Conservation (phyloP, 768 basidiomycete species). For the Suillus lakei region DNA sequence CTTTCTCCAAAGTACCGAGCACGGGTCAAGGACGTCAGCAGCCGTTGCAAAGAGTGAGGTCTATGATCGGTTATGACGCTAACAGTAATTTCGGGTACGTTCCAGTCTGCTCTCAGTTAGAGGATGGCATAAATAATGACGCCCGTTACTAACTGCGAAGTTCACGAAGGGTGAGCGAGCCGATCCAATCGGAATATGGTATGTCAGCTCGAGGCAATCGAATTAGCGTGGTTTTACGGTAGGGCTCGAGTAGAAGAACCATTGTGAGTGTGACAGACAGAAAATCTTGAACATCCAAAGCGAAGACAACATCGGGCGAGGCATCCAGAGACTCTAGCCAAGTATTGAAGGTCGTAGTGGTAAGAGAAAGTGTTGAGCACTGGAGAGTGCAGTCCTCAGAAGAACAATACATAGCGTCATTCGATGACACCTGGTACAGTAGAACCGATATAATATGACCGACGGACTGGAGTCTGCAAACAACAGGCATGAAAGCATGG, state of each 20-base stretch:
- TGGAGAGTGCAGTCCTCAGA: constrained; percentile 20
- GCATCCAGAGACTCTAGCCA: constrained; percentile 38
- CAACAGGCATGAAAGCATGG: constrained; percentile 32
- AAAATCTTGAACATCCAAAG: constrained; percentile 34
- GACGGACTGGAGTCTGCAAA: constrained; percentile 39
- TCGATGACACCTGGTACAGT: constrained; percentile 30
- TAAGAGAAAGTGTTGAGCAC: constrained; percentile 22
- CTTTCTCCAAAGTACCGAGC: constrained; percentile 73
- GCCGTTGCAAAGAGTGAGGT: constrained; percentile 68
- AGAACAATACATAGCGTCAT: constrained; percentile 12
- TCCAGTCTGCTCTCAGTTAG: constrained; percentile 61
- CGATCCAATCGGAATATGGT: constrained; percentile 63
- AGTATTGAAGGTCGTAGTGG: constrained; percentile 16
- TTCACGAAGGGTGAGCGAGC: constrained; percentile 57
- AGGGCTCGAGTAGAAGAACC: constrained; percentile 24
- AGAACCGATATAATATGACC: constrained; percentile 37
- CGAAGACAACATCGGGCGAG: constrained; percentile 39
- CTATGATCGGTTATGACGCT: constrained; percentile 81
- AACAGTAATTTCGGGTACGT: constrained; percentile 68
- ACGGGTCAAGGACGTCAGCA: constrained; percentile 61
- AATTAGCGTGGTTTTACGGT: constrained; percentile 40
- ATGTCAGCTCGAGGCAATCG: constrained; percentile 55
- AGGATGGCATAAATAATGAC: constrained; percentile 4
- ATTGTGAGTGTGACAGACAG: constrained; percentile 26
- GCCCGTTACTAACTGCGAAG: constrained; percentile 52